Percentiles rank a stretch among this genome's conserved stretches.
These are phyloP conservation scores for Chrysanthemum makinoi DNA, from an alignment of 129 eudicot species.

Conservation along the genomic window DNA sequence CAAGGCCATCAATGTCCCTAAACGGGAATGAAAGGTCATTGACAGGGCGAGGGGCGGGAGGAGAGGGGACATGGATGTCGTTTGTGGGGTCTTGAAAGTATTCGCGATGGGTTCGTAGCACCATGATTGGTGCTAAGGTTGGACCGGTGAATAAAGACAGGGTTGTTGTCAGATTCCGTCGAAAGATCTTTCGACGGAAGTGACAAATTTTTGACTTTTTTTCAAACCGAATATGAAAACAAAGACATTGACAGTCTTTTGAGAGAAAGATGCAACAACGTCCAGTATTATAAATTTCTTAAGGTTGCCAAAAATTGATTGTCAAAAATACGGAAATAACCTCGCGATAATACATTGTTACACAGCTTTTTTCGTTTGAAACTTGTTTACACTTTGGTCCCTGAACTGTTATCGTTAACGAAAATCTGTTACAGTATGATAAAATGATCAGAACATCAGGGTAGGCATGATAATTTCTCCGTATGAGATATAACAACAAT, in stretches of 20 bases:
- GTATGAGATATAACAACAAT: conserved; percentile 17
- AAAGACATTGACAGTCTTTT: not conserved
- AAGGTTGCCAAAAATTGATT: conserved; percentile 3
- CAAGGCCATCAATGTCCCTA: conserved; percentile 56
- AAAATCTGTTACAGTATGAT: too few species aligned
- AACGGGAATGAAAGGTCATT: conserved; percentile 37
- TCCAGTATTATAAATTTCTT: conserved; percentile 9
- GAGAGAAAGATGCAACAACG: conserved; percentile 27
- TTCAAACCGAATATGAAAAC: not conserved
- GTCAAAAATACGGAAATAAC: not conserved
- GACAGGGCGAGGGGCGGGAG: not conserved
- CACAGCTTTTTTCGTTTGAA: too few species aligned
- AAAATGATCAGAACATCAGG: not conserved
- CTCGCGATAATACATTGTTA: not conserved
- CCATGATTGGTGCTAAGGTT: conserved; percentile 19
- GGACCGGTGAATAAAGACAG: conserved; percentile 13
- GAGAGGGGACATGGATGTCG: conserved; percentile 7
- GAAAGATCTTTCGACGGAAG: conserved; percentile 29
- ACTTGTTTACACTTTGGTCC: not conserved
- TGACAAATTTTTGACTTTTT: conserved; percentile 10
- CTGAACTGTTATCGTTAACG: not conserved
- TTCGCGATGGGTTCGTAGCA: conserved; percentile 15
- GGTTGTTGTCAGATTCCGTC: conserved; percentile 29
- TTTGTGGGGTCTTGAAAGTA: conserved; percentile 29
- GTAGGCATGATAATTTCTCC: not conserved